These are phyloP conservation scores for Diaporthe australafricana DNA, from an alignment of 2,329 filamentous ascomycete genomes.

Conservation along the genomic window DNA sequence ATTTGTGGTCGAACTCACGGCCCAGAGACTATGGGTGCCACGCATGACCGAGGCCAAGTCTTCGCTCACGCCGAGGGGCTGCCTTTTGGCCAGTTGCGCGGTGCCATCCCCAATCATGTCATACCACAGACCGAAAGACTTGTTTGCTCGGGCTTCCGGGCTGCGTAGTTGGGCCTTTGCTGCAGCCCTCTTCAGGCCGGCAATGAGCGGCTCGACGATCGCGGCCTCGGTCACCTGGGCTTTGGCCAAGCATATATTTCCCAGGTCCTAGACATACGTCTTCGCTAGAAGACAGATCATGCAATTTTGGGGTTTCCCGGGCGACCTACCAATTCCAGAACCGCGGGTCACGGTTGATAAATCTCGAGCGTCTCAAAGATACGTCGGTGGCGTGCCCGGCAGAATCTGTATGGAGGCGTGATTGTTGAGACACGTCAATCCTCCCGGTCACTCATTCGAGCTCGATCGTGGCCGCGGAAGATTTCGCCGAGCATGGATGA, in stretches of 20 bases:
- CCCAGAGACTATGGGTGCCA: not conserved
- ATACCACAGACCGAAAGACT: conserved; percentile 25
- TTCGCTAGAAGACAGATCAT: not conserved
- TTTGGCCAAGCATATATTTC: conserved; percentile 13
- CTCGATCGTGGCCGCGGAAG: conserved; percentile 21
- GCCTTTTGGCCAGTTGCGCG: conserved; percentile 2
- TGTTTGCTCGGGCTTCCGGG: not conserved
- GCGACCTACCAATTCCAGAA: conserved; percentile 12
- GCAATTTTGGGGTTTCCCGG: not conserved
- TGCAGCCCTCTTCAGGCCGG: conserved; percentile 4
- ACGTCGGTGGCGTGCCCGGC: conserved; percentile 17
- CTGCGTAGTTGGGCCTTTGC: not conserved
- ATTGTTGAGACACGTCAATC: not conserved
- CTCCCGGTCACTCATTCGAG: not conserved
- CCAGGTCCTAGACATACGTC: not conserved
- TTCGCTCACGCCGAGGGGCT: conserved; percentile 19
- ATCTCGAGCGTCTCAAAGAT: conserved; percentile 24
- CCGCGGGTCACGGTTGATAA: not conserved
- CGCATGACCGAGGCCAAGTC: conserved; percentile 1
- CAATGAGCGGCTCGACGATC: conserved; percentile 8
- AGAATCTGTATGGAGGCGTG: conserved; percentile 26
- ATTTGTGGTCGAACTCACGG: not conserved
- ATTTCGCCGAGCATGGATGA: conserved; percentile 25
- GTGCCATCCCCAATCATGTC: conserved; percentile 29
- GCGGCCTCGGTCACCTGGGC: conserved; percentile 1